Base-by-base conservation (phyloP, 768 basidiomycete species). In the Phylloporus sp. region DNA sequence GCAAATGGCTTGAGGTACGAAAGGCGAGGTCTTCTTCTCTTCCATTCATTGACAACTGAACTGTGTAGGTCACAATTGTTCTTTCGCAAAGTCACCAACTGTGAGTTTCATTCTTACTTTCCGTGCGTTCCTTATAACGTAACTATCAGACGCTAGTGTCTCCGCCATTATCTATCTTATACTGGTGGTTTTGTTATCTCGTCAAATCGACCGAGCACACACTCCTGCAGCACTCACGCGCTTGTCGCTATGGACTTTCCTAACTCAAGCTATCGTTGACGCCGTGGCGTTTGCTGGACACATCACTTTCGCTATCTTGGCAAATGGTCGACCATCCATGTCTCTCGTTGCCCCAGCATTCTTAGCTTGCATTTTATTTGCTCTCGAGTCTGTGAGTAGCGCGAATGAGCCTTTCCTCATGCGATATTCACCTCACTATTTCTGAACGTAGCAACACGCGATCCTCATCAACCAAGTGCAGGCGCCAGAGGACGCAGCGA, bases 281-380 rank as follows among this genome's bases (percentile, higher is more conserved):
- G 81, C 88, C 0, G 83, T 92, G 38, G 83, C 88, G 0, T 95
- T 95, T 64, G 88, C 89, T 18, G 88, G 87, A 0, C 91, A 95
- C 60, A 83, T 94, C 48, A 94, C 91, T 0, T 86, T 95, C 52
- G 91, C 89, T 5, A 86, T 95, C 50, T 71, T 94, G 32, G 84
- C 88, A 3, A 88, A 94, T 54, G 91, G 91, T 38, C 73, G 84
- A 27, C 80, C 91, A 2, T 91, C 91, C 2, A 68, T 95, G 22
- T 85, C 91, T 1, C 75, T 94, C 23, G 76, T 94, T 35, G 86
- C 87, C 0, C 91, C 93, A 2, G 90, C 91, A 0, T 95, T 93
- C 61, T 62, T 95, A 23, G 85, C 89, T 11, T 87, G 88, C 49
- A 73, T 90, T 6, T 69, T 92, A 22, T 86, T 95, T 64, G 75